Base-by-base conservation (phyloP, 306 rosid species). In the Cicer chorassanicum region DNA sequence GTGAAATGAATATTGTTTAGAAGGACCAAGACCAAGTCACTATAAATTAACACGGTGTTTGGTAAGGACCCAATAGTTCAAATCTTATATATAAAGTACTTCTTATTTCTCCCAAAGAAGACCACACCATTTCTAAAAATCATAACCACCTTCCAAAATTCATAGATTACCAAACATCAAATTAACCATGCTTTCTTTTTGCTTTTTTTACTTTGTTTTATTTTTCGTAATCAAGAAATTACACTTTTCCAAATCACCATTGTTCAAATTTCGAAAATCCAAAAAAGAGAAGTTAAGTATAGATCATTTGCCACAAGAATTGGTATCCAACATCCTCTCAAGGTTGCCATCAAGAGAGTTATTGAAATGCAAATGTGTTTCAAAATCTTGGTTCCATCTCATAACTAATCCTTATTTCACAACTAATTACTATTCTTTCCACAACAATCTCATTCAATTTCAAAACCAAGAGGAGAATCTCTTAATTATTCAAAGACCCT, bases 271-370 rank as follows among this genome's bases (percentile, higher is more conserved):
- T 61, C 41, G 4, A 36, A 61, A n/a, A 34, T 13, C 21, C 5
- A 29, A 48, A 62, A 21, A 8, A 0, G 55, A 38, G 38, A 65
- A 21, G 10, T n/a, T 6, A 15, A n/a, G 19, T 48, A 42, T 68
- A 3, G 69, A 77, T 9, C 49, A 41, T 13, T 46, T 77, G 50
- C 81, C 81, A 34, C 16, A 6, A 15, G 81, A 77, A 45, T 57
- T 78, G 76, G 45, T 69, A 6, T 69, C 71, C 4, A 69, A 78
- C 70, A 39, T 78, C 9, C 76, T 78, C 56, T 45, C 76, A 38
- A 59, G 76, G 54, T 48, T 78, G 9, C 71, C 81, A 0, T 5
- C 70, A 9, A 78, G 64, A 13, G 55, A 16, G 1, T 57, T 78
- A 16, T 1, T 59, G 6, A 42, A 0, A 46, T 59, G 46, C 70